A percentile compares a stretch with the other conserved stretches of the same genome.
Evolutionary conservation across 345 rosid genomes (phyloP).

Genomic region (Aquilaria sinensis): DNA sequence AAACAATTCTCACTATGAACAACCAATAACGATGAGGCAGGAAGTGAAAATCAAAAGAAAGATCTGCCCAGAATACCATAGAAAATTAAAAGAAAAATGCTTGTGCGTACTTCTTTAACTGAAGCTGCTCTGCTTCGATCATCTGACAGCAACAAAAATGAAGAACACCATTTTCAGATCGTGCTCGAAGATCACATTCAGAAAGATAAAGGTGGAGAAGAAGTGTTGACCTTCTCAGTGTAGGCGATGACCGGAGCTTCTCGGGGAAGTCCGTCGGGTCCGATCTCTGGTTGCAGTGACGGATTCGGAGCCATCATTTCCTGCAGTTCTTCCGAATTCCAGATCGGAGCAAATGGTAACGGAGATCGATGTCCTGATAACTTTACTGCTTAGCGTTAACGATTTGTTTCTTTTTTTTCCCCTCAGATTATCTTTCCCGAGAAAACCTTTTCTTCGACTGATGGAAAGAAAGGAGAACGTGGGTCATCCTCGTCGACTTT

Average conservation of each 20-base stretch:
- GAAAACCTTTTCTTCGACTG: background rate
- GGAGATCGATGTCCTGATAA: background rate
- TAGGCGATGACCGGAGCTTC: constrained; percentile 88
- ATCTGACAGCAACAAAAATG: constrained; percentile 36
- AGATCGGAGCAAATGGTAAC: background rate
- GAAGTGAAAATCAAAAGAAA: background rate
- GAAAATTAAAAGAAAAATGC: too few relatives aligned
- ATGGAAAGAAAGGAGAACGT: constrained; percentile 6
- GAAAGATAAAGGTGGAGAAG: constrained; percentile 4
- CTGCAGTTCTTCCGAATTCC: constrained; percentile 1
- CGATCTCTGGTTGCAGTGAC: constrained; percentile 64
- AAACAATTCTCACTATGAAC: too few relatives aligned
- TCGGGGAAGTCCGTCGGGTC: constrained; percentile 80
- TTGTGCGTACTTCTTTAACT: constrained; percentile 57
- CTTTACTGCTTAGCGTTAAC: background rate
- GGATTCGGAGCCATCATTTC: constrained; percentile 53
- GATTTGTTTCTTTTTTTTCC: too few relatives aligned
- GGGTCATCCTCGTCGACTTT: background rate
- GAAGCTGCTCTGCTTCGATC: constrained; percentile 83
- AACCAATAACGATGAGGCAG: too few relatives aligned
- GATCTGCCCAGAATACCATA: too few relatives aligned
- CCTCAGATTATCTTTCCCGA: too few relatives aligned
- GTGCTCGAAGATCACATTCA: background rate
- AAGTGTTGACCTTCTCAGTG: constrained; percentile 62
- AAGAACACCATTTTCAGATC: constrained; percentile 12